Percentiles rank a stretch among this genome's conserved stretches.
Conservation (phyloP, 2,329 filamentous ascomycete genomes). For the Sphaceloma murrayae region DNA sequence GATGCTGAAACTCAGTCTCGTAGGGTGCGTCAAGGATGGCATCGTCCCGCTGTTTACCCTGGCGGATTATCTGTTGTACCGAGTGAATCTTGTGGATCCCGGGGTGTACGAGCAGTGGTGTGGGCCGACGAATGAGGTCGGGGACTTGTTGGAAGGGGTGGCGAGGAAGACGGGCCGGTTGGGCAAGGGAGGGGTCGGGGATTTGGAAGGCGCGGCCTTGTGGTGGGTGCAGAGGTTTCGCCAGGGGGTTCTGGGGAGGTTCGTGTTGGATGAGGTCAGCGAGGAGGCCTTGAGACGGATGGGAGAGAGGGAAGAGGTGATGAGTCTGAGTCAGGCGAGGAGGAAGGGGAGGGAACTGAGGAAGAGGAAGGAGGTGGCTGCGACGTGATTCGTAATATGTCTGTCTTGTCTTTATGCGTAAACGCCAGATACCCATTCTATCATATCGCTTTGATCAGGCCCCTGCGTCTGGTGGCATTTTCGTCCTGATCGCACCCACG, state of each 20-base stretch:
- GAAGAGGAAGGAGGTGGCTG: constrained; percentile 16
- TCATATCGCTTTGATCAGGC: neutral
- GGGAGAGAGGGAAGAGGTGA: constrained; percentile 38
- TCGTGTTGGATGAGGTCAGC: constrained; percentile 68
- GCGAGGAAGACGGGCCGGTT: constrained; percentile 68
- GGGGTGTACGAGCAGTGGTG: constrained; percentile 54
- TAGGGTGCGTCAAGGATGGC: constrained; percentile 82
- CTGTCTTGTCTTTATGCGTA: too few relatives aligned
- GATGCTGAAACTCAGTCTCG: constrained; percentile 92
- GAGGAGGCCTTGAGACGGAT: constrained; percentile 47
- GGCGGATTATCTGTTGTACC: constrained; percentile 83
- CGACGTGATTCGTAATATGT: constrained; percentile 6
- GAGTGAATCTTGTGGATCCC: constrained; percentile 61
- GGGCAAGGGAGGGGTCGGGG: constrained; percentile 59
- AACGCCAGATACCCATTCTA: neutral
- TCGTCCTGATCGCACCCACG: constrained; percentile 30
- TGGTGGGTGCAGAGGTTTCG: constrained; percentile 79
- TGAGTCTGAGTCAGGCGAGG: constrained; percentile 59
- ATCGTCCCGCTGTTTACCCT: constrained; percentile 68
- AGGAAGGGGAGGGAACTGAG: constrained; percentile 53
- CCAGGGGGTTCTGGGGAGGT: constrained; percentile 62
- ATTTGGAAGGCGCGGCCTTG: constrained; percentile 62
- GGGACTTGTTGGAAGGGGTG: constrained; percentile 58
- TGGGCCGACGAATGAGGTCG: constrained; percentile 74
- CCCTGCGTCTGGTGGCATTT: constrained; percentile 17